Evolutionary conservation across 2,329 filamentous ascomycete species (phyloP).

Genomic region (Periconia digitata): DNA sequence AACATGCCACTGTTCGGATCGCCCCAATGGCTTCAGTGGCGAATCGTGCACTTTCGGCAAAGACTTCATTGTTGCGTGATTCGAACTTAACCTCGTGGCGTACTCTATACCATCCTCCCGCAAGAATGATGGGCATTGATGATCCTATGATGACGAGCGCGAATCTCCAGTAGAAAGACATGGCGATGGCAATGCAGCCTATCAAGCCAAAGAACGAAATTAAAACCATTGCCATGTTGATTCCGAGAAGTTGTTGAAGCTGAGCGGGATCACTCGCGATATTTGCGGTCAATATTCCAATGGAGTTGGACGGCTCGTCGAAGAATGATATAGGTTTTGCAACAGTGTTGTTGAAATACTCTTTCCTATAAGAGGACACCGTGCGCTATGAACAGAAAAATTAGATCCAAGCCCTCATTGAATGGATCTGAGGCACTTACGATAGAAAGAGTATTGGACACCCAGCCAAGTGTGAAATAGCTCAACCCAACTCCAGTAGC

Average conservation of each 20-base stretch:
- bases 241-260: constrained; percentile 26
- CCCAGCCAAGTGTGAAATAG: constrained; percentile 26
- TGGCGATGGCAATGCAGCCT: constrained; percentile 66
- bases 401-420: too few species aligned
- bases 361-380: constrained; percentile 74
- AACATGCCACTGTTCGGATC: constrained; percentile 88
- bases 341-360: constrained; percentile 81
- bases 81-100: constrained; percentile 47
- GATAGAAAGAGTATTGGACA: constrained; percentile 24
- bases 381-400: constrained; percentile 14
- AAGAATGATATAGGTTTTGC: constrained; percentile 93
- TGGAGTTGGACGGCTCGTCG: constrained; percentile 82
- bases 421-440: too few species aligned
- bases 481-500: constrained; percentile 22
- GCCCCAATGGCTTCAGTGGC: constrained; percentile 91
- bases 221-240: constrained; percentile 70
- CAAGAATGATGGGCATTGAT: constrained; percentile 69
- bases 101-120: constrained; percentile 78
- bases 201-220: constrained; percentile 77
- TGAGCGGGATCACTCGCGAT: constrained; percentile 43
- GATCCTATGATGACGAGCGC: constrained; percentile 71
- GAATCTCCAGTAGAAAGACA: constrained; percentile 81
- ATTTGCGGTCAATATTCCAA: constrained; percentile 74
- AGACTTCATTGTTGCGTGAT: constrained; percentile 65
- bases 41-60: constrained; percentile 78